Evolutionary conservation across 805 yeast genomes (phyloP).

Genomic region (Candida sonorensis): DNA sequence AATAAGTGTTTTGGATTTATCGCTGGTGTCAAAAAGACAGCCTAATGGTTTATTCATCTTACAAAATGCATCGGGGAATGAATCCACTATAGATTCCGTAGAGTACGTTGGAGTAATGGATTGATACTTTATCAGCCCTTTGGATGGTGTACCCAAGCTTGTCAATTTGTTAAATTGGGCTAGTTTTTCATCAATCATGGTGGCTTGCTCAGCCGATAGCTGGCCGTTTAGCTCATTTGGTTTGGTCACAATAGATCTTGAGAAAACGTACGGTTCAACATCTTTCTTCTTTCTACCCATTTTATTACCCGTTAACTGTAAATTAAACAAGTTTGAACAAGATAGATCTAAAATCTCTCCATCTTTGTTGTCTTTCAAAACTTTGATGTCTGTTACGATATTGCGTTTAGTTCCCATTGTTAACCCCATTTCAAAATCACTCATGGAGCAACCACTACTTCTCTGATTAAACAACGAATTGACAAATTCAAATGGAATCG

Average conservation of each 20-base stretch:
- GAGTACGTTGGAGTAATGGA: constrained; percentile 2
- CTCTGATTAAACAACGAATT: constrained; percentile 35
- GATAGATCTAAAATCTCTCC: too few relatives aligned
- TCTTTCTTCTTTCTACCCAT: too few relatives aligned
- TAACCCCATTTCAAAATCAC: constrained; percentile 35
- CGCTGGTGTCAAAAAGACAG: constrained; percentile 16
- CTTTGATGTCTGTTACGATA: constrained; percentile 10
- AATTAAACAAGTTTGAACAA: constrained; percentile 4
- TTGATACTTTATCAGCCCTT: constrained; percentile 9
- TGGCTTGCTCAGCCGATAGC: not conserved
- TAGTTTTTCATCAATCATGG: constrained; percentile 1
- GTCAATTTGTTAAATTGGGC: constrained; percentile 6
- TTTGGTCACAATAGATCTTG: constrained; percentile 21
- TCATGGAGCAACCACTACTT: constrained; percentile 31
- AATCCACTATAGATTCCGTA: constrained; percentile 21
- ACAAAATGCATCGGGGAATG: constrained; percentile 26
- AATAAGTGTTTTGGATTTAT: constrained; percentile 17
- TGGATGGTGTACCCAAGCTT: constrained; percentile 14
- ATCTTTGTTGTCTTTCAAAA: constrained; percentile 3
- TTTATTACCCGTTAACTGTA: too few relatives aligned
- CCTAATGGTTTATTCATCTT: constrained; percentile 6
- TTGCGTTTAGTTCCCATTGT: constrained; percentile 34
- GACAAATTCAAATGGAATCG: constrained; percentile 38
- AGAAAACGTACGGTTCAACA: too few relatives aligned
- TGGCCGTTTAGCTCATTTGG: constrained; percentile 4